A percentile compares a stretch with the other conserved stretches of the same genome.
Evolutionary conservation across 805 yeast genomes (phyloP).

Genomic region (Kodamaea nitidulidarum): DNA sequence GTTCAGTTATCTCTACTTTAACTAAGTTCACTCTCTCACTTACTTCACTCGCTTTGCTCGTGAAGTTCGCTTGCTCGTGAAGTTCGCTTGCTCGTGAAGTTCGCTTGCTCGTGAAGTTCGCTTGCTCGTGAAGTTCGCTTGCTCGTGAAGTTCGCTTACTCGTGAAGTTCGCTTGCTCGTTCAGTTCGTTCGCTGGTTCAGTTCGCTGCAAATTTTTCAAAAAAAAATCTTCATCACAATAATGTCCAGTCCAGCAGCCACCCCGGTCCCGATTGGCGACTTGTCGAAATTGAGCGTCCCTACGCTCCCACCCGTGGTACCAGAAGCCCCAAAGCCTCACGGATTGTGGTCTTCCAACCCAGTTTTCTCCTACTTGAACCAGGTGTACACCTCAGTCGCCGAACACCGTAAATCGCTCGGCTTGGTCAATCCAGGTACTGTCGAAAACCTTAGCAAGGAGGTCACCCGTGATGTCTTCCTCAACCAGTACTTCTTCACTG

Average conservation of each 20-base stretch:
- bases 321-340: slow-evolving; percentile 48
- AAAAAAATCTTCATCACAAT: too few species aligned
- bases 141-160: too few species aligned
- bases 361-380: slow-evolving; percentile 71
- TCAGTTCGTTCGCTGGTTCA: too few species aligned
- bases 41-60: too few species aligned
- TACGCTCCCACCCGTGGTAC: slow-evolving; percentile 55
- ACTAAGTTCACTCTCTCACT: too few species aligned
- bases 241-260: slow-evolving; percentile 1
- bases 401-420: slow-evolving; percentile 80
- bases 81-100: too few species aligned
- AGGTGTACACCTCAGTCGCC: slow-evolving; percentile 65
- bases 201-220: too few species aligned
- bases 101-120: too few species aligned
- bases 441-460: slow-evolving; percentile 49
- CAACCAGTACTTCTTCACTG: slow-evolving; percentile 86
- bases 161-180: too few species aligned
- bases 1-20: too few species aligned
- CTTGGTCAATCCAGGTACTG: slow-evolving; percentile 87
- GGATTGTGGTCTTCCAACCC: slow-evolving; percentile 82
- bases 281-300: slow-evolving; percentile 54
- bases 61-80: too few species aligned
- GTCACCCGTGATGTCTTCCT: slow-evolving; percentile 90
- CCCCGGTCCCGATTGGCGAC: slow-evolving; percentile 53
- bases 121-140: too few species aligned